A percentile compares a stretch with the other conserved stretches of the same genome.
phyloP scores from a whole-genome alignment of 371 early-diverging fungal genomes.

The Quaeritorhiza haematococci region DNA sequence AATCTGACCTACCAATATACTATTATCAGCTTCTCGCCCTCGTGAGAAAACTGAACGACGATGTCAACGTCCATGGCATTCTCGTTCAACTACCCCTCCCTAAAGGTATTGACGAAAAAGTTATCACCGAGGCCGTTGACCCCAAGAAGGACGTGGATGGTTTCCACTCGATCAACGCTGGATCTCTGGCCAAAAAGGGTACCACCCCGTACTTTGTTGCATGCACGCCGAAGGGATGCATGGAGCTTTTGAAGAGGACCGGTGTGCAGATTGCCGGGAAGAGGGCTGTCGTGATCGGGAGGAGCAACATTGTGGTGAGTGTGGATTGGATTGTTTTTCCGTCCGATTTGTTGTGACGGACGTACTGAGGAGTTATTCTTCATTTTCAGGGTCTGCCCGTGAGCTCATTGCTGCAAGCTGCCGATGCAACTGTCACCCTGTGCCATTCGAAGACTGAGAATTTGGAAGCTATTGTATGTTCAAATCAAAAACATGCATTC shows the following conservation, averaged over 20 bases:
- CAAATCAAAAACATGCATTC: background rate
- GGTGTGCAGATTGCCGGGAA: slow-evolving; percentile 70
- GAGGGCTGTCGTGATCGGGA: slow-evolving; percentile 84
- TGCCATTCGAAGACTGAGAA: slow-evolving; percentile 83
- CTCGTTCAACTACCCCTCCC: slow-evolving; percentile 96
- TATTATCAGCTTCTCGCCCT: slow-evolving; percentile 39
- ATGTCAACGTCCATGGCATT: slow-evolving; percentile 79
- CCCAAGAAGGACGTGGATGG: slow-evolving; percentile 93
- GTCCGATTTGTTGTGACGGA: too few relatives aligned
- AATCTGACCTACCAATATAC: background rate
- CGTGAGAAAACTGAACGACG: slow-evolving; percentile 67
- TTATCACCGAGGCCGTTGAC: slow-evolving; percentile 76
- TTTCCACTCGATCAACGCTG: slow-evolving; percentile 88
- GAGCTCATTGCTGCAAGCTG: slow-evolving; percentile 69
- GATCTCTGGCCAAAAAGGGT: slow-evolving; percentile 75
- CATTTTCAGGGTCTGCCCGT: slow-evolving; percentile 69
- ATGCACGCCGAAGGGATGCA: slow-evolving; percentile 90
- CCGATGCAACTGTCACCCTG: slow-evolving; percentile 85
- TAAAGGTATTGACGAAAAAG: slow-evolving; percentile 65
- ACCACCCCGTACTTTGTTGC: slow-evolving; percentile 76
- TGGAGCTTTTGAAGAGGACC: slow-evolving; percentile 69
- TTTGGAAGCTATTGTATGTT: slow-evolving; percentile 61
- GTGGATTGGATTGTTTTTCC: too few relatives aligned
- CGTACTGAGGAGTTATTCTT: too few relatives aligned
- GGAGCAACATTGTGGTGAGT: slow-evolving; percentile 79